Conservation (phyloP, 2,329 filamentous ascomycete species). For the Atkinsonella texensis region DNA sequence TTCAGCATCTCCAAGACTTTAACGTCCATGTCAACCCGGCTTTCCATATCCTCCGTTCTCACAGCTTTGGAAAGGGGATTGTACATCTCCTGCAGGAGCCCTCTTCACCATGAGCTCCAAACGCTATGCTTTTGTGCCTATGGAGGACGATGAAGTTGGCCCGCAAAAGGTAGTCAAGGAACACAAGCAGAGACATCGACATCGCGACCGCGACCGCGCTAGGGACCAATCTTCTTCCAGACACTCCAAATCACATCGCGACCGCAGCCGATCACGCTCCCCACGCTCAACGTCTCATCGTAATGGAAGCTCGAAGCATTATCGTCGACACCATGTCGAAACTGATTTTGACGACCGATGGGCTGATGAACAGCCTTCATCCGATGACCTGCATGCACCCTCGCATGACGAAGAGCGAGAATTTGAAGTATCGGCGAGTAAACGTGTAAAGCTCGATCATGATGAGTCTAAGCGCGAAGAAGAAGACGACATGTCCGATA, state of each 20-base stretch:
- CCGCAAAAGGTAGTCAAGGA: constrained; percentile 40
- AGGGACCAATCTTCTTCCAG: constrained; percentile 16
- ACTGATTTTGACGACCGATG: constrained; percentile 63
- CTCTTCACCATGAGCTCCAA: constrained; percentile 36
- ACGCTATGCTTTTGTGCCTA: constrained; percentile 54
- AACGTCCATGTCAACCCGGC: not conserved
- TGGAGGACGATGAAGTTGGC: constrained; percentile 52
- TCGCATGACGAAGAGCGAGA: constrained; percentile 40
- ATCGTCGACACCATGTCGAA: constrained; percentile 28
- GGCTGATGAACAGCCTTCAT: constrained; percentile 60
- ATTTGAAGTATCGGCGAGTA: constrained; percentile 57
- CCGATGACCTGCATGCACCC: constrained; percentile 23
- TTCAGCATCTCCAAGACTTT: not conserved
- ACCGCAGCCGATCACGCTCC: constrained; percentile 24
- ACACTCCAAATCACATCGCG: constrained; percentile 15
- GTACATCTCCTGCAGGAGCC: not conserved
- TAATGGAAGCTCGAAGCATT: constrained; percentile 26
- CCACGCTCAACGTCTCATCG: constrained; percentile 13
- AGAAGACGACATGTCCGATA: constrained; percentile 42
- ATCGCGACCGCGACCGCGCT: constrained; percentile 24
- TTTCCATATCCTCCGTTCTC: not conserved
- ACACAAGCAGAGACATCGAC: constrained; percentile 31
- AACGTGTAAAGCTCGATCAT: constrained; percentile 54
- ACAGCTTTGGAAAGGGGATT: not conserved
- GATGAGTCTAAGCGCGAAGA: constrained; percentile 32